Conservation (phyloP, 2,329 filamentous ascomycete species). For the Monilinia vaccinii-corymbosi region DNA sequence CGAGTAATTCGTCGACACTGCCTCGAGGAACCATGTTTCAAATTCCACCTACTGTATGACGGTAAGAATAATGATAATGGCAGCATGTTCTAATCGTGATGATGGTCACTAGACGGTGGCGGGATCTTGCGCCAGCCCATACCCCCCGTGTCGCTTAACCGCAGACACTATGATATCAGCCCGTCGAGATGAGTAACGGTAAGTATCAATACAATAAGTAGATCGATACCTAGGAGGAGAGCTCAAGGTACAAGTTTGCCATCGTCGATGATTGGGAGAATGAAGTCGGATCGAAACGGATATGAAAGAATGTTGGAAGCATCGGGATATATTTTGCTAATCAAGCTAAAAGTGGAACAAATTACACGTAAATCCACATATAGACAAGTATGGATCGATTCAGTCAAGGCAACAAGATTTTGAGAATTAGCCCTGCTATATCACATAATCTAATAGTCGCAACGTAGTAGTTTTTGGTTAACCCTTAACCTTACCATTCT, state of each 20-base stretch:
- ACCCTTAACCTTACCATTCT: not conserved
- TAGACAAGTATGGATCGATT: constrained; percentile 1
- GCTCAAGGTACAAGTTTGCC: not conserved
- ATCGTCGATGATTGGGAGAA: constrained; percentile 3
- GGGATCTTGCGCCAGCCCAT: not conserved
- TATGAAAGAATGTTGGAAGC: not conserved
- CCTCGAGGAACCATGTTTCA: constrained; percentile 6
- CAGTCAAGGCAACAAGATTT: constrained; percentile 9
- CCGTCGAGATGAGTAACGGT: not conserved
- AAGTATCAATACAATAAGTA: not conserved
- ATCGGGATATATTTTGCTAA: not conserved
- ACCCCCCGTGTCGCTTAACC: not conserved
- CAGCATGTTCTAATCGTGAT: not conserved
- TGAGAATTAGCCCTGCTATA: not conserved
- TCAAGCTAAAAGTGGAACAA: not conserved
- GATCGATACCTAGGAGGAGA: not conserved
- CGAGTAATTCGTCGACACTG: constrained; percentile 1
- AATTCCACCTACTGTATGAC: not conserved
- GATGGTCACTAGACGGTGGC: not conserved
- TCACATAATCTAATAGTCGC: not conserved
- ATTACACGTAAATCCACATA: not conserved
- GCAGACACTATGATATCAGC: not conserved
- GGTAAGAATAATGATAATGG: not conserved
- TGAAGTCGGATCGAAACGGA: not conserved
- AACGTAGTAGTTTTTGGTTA: not conserved